Conservation (phyloP, 495 filamentous ascomycete species). For the Mytilinidion resinicola region DNA sequence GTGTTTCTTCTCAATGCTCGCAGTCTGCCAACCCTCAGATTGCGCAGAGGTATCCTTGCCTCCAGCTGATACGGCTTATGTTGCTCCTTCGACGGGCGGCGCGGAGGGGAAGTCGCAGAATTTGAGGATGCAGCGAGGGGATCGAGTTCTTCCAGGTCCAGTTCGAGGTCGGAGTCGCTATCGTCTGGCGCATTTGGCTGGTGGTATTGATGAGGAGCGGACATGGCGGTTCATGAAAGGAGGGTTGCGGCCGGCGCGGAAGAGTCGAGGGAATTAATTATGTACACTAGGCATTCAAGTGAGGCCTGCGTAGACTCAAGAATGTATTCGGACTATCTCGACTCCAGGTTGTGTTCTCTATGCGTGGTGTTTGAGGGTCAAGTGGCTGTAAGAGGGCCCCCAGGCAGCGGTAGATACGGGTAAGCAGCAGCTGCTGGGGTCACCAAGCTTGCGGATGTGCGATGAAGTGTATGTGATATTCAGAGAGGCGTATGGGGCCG, state of each 20-base stretch:
- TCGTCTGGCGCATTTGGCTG: constrained; percentile 30
- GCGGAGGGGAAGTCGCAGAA: constrained; percentile 11
- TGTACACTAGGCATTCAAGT: too few relatives aligned
- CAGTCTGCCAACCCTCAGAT: constrained; percentile 32
- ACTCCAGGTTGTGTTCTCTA: too few relatives aligned
- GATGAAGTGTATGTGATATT: too few relatives aligned
- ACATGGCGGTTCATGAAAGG: constrained; percentile 32
- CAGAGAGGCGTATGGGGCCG: too few relatives aligned
- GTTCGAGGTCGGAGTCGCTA: constrained; percentile 32
- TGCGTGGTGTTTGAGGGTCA: too few relatives aligned
- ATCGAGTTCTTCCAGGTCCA: constrained; percentile 40
- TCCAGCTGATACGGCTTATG: constrained; percentile 22
- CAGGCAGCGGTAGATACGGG: too few relatives aligned
- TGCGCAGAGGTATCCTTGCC: constrained; percentile 36
- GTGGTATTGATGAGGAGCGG: constrained; percentile 31
- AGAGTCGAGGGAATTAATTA: too few relatives aligned
- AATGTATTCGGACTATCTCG: too few relatives aligned
- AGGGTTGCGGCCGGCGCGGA: neutral
- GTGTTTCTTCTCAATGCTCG: constrained; percentile 16
- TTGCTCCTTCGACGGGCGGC: constrained; percentile 17
- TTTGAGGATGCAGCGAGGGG: constrained; percentile 24
- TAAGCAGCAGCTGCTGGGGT: too few relatives aligned
- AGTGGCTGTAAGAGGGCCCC: too few relatives aligned
- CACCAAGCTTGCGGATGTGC: too few relatives aligned
- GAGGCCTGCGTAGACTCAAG: too few relatives aligned